A percentile compares a stretch with the other conserved stretches of the same genome.
Conservation (phyloP, 1,139 yeast genomes). For the Lodderomyces metapsilosis region DNA sequence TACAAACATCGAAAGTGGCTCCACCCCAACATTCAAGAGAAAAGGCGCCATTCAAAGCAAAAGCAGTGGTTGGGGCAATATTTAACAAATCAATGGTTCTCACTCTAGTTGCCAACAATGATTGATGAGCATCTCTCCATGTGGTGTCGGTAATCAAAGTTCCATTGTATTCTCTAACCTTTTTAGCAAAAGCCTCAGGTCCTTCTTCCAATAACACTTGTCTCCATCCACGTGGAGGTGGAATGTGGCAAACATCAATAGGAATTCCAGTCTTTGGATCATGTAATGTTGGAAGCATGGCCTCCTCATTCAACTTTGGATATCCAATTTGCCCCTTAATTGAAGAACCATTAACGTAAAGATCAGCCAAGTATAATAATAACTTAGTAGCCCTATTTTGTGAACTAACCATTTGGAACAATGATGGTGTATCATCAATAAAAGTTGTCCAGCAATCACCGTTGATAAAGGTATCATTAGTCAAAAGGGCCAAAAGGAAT, state of each 20-base stretch:
- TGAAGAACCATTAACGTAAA: conserved; percentile 92
- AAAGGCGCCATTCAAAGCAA: conserved; percentile 86
- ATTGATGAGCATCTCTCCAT: conserved; percentile 99
- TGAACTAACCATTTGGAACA: conserved; percentile 92
- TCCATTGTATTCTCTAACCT: conserved; percentile 82
- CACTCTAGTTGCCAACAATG: conserved; percentile 95
- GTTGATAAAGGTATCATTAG: conserved; percentile 82
- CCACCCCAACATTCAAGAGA: conserved; percentile 99
- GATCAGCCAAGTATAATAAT: conserved; percentile 83
- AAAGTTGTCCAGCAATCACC: conserved; percentile 98
- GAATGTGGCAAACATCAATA: conserved; percentile 54
- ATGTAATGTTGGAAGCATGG: conserved; percentile 69
- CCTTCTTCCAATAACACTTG: conserved; percentile 80
- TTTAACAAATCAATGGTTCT: conserved; percentile 89
- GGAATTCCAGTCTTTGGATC: conserved; percentile 54
- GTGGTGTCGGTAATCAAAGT: conserved; percentile 96
- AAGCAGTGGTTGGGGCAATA: conserved; percentile 92
- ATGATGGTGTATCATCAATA: conserved; percentile 94
- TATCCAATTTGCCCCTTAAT: conserved; percentile 93
- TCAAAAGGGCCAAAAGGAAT: conserved; percentile 86
- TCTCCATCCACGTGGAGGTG: conserved; percentile 86
- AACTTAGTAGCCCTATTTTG: conserved; percentile 96
- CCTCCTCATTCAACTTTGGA: conserved; percentile 78
- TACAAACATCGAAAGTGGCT: conserved; percentile 97
- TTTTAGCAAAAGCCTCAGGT: conserved; percentile 83